Base-by-base conservation (phyloP, 768 basidiomycete species). In the Sarcodon sp. region DNA sequence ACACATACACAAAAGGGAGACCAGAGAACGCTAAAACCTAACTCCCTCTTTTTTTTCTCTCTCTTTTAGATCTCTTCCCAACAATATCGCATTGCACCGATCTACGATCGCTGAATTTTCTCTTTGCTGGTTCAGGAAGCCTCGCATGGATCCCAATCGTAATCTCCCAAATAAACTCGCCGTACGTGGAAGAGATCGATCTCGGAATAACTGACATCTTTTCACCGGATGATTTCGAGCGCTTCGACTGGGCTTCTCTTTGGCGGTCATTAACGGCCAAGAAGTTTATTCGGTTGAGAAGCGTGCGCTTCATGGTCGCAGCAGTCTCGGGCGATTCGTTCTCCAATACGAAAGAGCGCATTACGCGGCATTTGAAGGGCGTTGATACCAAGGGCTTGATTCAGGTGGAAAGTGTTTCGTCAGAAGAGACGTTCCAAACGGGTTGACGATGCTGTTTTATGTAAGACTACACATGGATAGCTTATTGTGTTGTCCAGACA, bases 71-170 rank as follows among this genome's bases (percentile, higher is more conserved):
- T 41, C 39, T 41, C 7, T 41, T 41, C 13, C 39, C 39, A 27
- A 46, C 51, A 3, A 45, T 60, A 4, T 44, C 47, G 1, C 31
- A 27, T 10, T 58, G 53, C 43, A 34, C 45, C 1, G 43, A 35
- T 11, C 50, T 61, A 7, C 57, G 53, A 15, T 21, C 51, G 10
- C 57, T 55, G 43, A 47, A 35, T 12, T 45, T 61, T 1, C 47
- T 46, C 1, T 54, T 62, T 37, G 47, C 53, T 4, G 50, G 48
- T 21, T 59, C 57, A 50, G 35, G 37, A 10, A 55, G 55, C 12
- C 50, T 62, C 12, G 35, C 51, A 1, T 57, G 53, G 55, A 55
- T 60, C 33, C 39, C 51, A 16, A 27, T 32, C 0, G 44, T 60
- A 13, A 33, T 60, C 39, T 43, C 47, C 11, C 57, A 57, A 36